Conservation (phyloP, 2,329 filamentous ascomycete species). For the Clonostachys byssicola region DNA sequence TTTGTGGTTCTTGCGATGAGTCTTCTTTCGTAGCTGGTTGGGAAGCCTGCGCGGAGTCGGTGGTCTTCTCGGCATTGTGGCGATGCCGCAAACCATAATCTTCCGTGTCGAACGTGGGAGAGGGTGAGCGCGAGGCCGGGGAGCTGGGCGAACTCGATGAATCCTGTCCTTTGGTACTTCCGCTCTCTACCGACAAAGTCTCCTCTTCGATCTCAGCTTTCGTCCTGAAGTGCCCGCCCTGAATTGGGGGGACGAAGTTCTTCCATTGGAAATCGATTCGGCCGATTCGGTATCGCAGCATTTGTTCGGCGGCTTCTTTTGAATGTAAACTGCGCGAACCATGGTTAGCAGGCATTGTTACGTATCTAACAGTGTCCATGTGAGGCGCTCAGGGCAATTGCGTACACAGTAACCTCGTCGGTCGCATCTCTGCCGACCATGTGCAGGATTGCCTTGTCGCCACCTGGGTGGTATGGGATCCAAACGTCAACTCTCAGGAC, state of each 20-base stretch:
- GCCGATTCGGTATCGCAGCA: conserved; percentile 71
- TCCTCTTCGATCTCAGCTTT: conserved; percentile 17
- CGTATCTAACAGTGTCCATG: background rate
- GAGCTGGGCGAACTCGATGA: conserved; percentile 31
- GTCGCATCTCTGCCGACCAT: conserved; percentile 39
- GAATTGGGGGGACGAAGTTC: conserved; percentile 88
- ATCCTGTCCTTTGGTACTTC: conserved; percentile 14
- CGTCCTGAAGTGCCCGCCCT: conserved; percentile 73
- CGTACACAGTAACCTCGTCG: conserved; percentile 69
- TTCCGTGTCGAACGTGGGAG: conserved; percentile 42
- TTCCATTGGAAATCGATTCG: conserved; percentile 75
- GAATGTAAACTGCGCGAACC: conserved; percentile 70
- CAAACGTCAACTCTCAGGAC: conserved; percentile 88
- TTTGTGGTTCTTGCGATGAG: conserved; percentile 30
- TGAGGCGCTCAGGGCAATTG: background rate
- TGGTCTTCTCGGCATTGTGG: conserved; percentile 20
- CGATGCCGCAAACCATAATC: conserved; percentile 1
- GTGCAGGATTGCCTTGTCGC: conserved; percentile 84
- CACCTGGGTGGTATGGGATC: conserved; percentile 87
- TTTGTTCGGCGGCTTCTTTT: conserved; percentile 54
- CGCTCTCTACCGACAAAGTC: background rate
- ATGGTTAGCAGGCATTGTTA: conserved; percentile 3
- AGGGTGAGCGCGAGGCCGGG: conserved; percentile 47
- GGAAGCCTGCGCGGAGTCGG: conserved; percentile 1
- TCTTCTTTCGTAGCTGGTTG: background rate